These are phyloP conservation scores for Paramecium tetraurelia DNA, from an alignment of 73 alveolate genomes.

Conservation along the genomic window DNA sequence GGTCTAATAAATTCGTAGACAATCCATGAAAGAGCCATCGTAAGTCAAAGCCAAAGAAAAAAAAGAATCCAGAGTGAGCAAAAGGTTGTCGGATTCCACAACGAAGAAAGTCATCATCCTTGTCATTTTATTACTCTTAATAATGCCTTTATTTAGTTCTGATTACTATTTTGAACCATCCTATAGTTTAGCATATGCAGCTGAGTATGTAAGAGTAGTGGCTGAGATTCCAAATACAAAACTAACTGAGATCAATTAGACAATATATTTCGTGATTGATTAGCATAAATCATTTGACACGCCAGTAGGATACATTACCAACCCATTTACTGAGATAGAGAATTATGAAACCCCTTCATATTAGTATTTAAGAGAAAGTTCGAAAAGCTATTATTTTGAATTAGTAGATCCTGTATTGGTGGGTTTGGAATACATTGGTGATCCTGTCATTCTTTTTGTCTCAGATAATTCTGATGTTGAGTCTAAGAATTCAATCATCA, in stretches of 20 bases:
- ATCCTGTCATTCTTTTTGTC: conserved; percentile 7
- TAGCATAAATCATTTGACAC: background rate
- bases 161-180: conserved; percentile 56
- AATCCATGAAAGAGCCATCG: background rate
- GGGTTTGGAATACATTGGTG: background rate
- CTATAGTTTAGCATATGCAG: conserved; percentile 35
- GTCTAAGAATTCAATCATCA: background rate
- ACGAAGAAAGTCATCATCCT: conserved; percentile 70
- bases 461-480: conserved; percentile 1
- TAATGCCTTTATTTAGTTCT: conserved; percentile 66
- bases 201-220: background rate
- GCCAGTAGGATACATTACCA: background rate
- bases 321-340: background rate
- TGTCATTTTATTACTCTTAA: conserved; percentile 59
- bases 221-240: background rate
- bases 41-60: background rate
- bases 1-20: background rate
- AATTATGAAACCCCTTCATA: background rate
- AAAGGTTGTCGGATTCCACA: conserved; percentile 65
- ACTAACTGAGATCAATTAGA: background rate
- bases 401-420: background rate
- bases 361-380: conserved; percentile 13
- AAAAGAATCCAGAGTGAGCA: conserved; percentile 72
- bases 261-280: background rate
- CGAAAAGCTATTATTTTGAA: background rate